Evolutionary conservation across 2,329 filamentous ascomycete species (phyloP).

Genomic region (Phoma herbarum): DNA sequence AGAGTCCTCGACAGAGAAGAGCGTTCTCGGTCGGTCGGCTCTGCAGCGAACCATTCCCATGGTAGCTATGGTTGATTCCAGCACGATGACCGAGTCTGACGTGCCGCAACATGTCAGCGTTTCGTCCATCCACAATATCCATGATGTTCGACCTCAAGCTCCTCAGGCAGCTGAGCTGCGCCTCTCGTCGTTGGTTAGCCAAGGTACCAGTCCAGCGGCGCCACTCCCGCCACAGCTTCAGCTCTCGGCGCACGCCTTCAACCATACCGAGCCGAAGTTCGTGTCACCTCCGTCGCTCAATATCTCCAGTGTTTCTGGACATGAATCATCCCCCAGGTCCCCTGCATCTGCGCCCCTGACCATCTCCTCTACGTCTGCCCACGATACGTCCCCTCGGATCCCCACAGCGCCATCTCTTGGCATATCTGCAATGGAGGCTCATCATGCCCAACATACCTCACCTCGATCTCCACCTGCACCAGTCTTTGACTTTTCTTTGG

Average conservation of each 20-base stretch:
- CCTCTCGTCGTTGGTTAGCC: slow-evolving; percentile 40
- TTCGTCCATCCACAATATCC: slow-evolving; percentile 43
- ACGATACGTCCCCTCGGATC: slow-evolving; percentile 36
- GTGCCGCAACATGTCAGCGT: slow-evolving; percentile 48
- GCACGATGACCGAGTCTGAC: slow-evolving; percentile 70
- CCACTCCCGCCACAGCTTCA: slow-evolving; percentile 26
- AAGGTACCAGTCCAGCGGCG: slow-evolving; percentile 38
- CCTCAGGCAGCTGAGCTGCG: slow-evolving; percentile 26
- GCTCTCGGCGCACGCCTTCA: slow-evolving; percentile 35
- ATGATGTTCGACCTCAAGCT: slow-evolving; percentile 36
- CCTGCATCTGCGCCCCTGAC: slow-evolving; percentile 28
- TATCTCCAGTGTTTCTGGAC: slow-evolving; percentile 40
- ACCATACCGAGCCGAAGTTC: slow-evolving; percentile 35
- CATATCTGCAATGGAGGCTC: slow-evolving; percentile 32
- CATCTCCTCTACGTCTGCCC: slow-evolving; percentile 34
- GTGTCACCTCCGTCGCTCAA: slow-evolving; percentile 28
- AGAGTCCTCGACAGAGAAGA: slow-evolving; percentile 46
- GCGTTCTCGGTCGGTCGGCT: slow-evolving; percentile 33
- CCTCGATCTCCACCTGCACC: slow-evolving; percentile 27
- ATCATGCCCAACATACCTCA: slow-evolving; percentile 32
- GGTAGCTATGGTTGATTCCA: slow-evolving; percentile 65
- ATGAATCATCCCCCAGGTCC: slow-evolving; percentile 34
- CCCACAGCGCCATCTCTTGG: slow-evolving; percentile 22
- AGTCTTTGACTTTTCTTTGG: slow-evolving; percentile 26
- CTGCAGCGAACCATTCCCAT: slow-evolving; percentile 34